phyloP scores from a whole-genome alignment of 768 basidiomycete genomes.

The Mrakia gelida region DNA sequence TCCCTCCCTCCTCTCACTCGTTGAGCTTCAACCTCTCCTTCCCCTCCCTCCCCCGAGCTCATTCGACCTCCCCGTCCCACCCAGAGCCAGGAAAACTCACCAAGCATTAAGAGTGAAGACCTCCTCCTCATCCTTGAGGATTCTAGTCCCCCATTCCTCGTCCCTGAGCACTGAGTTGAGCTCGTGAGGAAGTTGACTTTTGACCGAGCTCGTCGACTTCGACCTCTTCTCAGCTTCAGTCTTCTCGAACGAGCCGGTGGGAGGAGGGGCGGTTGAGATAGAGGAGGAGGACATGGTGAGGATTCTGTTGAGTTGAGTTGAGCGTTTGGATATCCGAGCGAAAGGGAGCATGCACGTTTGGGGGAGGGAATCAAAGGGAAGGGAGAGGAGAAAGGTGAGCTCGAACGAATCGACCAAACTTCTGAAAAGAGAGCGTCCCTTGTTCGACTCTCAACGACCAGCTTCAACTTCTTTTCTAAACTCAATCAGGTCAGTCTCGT shows the following conservation, averaged over 20 bases:
- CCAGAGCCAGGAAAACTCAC: neutral
- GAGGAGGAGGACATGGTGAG: neutral
- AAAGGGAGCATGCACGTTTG: neutral
- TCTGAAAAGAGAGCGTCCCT: too few relatives aligned
- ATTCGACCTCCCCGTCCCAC: neutral
- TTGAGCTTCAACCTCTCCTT: too few relatives aligned
- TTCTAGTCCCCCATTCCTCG: conserved; percentile 28
- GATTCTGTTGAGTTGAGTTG: neutral
- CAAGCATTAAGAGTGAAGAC: conserved; percentile 30
- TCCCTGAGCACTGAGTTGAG: neutral
- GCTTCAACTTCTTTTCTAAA: too few relatives aligned
- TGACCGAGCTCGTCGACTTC: conserved; percentile 20
- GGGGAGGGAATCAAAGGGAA: too few relatives aligned
- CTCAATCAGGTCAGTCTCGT: too few relatives aligned
- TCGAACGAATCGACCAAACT: too few relatives aligned
- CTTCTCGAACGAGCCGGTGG: neutral
- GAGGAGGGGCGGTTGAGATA: neutral
- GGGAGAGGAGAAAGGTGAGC: too few relatives aligned
- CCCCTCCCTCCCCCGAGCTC: neutral
- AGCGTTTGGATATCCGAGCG: neutral
- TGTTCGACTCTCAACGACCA: too few relatives aligned
- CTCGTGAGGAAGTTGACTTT: conserved; percentile 21
- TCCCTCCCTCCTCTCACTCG: too few relatives aligned
- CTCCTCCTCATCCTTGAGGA: conserved; percentile 25
- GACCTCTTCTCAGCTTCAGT: neutral